Conservation (phyloP, 148 eudicot species). For the Chenopodium quinoa region DNA sequence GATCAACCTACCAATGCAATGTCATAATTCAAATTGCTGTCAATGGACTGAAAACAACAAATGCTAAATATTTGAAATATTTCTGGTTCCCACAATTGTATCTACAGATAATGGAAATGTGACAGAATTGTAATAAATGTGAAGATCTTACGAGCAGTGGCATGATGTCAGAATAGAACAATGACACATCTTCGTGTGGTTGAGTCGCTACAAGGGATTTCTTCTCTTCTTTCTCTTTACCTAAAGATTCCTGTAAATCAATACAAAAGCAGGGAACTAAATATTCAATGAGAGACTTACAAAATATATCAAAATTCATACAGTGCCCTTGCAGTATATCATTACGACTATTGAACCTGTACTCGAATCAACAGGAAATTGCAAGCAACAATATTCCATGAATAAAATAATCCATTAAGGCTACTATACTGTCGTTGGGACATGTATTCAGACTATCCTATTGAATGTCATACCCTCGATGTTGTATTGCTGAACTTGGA, state of each 20-base stretch:
- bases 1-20: conserved; percentile 64
- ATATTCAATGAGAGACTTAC: background rate
- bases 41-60: background rate
- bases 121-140: background rate
- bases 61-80: background rate
- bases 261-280: background rate
- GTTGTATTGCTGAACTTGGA: background rate
- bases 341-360: background rate
- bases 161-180: conserved; percentile 89
- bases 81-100: background rate
- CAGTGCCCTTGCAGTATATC: background rate
- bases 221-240: conserved; percentile 76
- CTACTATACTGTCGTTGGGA: background rate
- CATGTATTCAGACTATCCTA: no score
- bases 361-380: background rate
- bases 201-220: conserved; percentile 33
- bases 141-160: conserved; percentile 71
- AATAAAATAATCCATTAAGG: background rate
- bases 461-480: no score
- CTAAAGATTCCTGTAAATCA: conserved; percentile 55
- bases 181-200: conserved; percentile 69
- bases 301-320: background rate
- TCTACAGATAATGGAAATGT: background rate
- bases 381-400: background rate
- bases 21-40: background rate